These are phyloP conservation scores for Nelumbo lutea DNA, from an alignment of 164 flowering plant genomes.

Conservation along the genomic window DNA sequence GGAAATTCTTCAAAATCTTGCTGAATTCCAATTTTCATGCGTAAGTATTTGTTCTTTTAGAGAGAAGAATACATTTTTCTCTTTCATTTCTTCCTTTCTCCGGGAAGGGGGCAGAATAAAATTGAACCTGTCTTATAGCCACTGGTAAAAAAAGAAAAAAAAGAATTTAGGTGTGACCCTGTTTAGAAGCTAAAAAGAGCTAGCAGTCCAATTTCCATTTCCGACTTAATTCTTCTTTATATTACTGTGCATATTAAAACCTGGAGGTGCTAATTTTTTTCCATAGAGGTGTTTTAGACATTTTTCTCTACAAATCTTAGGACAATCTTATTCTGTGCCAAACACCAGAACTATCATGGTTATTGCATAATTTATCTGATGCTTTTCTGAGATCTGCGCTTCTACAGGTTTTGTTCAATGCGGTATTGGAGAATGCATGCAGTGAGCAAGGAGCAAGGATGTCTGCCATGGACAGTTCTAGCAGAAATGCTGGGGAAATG, in stretches of 20 bases:
- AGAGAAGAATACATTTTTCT: neutral
- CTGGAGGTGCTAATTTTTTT: no score
- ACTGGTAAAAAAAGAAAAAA: no score
- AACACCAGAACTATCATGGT: no score
- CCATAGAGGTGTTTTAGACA: no score
- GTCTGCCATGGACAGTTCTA: constrained; percentile 99
- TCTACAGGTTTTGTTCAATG: constrained; percentile 77
- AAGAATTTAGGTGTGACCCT: no score
- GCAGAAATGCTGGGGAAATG: constrained; percentile 98
- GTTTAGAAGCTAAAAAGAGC: no score
- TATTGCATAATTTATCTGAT: neutral
- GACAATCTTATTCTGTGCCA: no score
- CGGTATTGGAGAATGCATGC: constrained; percentile 91
- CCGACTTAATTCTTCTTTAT: no score
- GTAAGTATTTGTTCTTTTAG: constrained; percentile 37
- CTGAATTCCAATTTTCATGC: constrained; percentile 93
- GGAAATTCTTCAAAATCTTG: constrained; percentile 81
- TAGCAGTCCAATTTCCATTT: no score
- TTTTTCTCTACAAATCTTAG: no score
- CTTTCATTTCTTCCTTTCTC: neutral
- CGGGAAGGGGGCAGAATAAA: neutral
- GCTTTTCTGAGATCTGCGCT: neutral
- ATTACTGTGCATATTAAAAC: no score
- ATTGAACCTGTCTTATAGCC: no score
- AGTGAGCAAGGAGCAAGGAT: constrained; percentile 99